Percentiles rank a stretch among this genome's conserved stretches.
phyloP scores from a whole-genome alignment of 2,329 filamentous ascomycete species.

The Coniosporium tulheliwenetii region DNA sequence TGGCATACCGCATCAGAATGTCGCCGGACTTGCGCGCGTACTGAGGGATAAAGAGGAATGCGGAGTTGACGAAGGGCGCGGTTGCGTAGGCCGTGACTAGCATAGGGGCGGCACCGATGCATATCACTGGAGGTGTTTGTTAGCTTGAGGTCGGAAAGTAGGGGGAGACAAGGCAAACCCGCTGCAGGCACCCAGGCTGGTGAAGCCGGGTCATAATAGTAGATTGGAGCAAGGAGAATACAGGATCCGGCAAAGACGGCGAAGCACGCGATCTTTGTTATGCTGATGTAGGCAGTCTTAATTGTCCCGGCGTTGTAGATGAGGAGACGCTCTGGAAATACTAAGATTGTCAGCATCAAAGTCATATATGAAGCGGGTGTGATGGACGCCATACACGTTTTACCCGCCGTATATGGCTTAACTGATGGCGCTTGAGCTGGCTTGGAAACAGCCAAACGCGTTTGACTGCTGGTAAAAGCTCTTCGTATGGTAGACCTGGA shows the following conservation, averaged over 20 bases:
- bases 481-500: too few species aligned
- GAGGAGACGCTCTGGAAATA: constrained; percentile 43
- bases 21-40: constrained; percentile 47
- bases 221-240: constrained; percentile 46
- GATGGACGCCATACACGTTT: too few species aligned
- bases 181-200: constrained; percentile 25
- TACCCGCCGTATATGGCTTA: too few species aligned
- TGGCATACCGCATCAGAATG: constrained; percentile 37
- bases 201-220: constrained; percentile 25
- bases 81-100: constrained; percentile 48
- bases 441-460: too few species aligned
- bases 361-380: too few species aligned
- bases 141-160: constrained; percentile 3
- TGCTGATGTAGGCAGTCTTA: constrained; percentile 51
- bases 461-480: too few species aligned
- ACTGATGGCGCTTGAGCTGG: too few species aligned
- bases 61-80: constrained; percentile 54
- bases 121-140: constrained; percentile 30
- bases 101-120: constrained; percentile 49
- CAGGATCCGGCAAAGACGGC: constrained; percentile 53
- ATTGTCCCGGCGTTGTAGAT: constrained; percentile 63
- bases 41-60: constrained; percentile 53
- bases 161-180: too few species aligned
- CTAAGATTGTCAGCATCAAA: constrained; percentile 12
- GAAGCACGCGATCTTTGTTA: constrained; percentile 55